Percentiles rank a stretch among this genome's conserved stretches.
These are phyloP conservation scores for Scutellaria minor DNA, from an alignment of 257 asterid species.

Conservation along the genomic window DNA sequence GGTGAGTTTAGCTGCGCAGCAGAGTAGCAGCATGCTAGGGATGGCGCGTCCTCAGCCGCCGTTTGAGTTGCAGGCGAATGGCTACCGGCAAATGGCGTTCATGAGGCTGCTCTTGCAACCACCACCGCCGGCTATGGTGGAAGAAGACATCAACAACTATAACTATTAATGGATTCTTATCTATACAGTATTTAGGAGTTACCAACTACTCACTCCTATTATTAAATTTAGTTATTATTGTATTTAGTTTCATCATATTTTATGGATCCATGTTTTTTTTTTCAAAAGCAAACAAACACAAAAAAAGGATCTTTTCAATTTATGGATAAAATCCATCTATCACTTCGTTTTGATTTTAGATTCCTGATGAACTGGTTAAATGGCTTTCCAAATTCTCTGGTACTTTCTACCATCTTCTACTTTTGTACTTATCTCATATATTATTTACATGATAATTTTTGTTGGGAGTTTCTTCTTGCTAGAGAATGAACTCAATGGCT, in stretches of 20 bases:
- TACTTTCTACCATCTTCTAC: too few species aligned
- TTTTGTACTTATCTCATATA: too few species aligned
- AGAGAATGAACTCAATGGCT: too few species aligned
- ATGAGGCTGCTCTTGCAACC: constrained; percentile 61
- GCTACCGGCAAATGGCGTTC: constrained; percentile 51
- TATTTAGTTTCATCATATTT: constrained; percentile 2
- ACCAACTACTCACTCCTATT: not conserved
- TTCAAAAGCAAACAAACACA: too few species aligned
- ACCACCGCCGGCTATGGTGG: constrained; percentile 39
- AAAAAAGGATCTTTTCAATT: too few species aligned
- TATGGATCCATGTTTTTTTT: too few species aligned
- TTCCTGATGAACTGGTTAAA: too few species aligned
- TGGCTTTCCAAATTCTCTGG: too few species aligned
- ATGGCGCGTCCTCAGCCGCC: not conserved
- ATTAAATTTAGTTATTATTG: not conserved
- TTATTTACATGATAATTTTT: too few species aligned
- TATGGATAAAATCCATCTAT: too few species aligned
- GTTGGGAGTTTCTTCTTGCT: too few species aligned
- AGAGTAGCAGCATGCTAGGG: not conserved
- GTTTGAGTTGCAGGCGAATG: constrained; percentile 36
- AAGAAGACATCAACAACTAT: constrained; percentile 32
- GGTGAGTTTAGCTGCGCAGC: not conserved
- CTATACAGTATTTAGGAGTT: not conserved
- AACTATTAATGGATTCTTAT: not conserved
- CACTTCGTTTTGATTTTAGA: too few species aligned